A percentile compares a stretch with the other conserved stretches of the same genome.
Evolutionary conservation across 2,329 filamentous ascomycete genomes (phyloP).

Genomic region (Thielaviopsis populi): DNA sequence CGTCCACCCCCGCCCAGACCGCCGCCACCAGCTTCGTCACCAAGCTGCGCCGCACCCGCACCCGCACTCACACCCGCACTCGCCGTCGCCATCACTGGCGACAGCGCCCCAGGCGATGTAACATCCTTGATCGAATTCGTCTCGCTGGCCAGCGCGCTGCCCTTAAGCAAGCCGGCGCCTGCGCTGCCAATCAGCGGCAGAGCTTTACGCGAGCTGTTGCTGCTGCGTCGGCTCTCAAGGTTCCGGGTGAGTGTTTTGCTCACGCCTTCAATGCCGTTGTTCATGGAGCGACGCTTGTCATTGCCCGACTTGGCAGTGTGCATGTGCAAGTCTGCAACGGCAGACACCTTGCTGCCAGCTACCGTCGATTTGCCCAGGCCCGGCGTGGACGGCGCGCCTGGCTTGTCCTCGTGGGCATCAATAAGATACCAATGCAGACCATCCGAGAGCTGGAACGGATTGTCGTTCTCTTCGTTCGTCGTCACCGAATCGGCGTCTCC

Average conservation of each 20-base stretch:
- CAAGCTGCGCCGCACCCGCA: not conserved
- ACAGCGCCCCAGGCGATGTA: slow-evolving; percentile 22
- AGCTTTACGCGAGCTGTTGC: slow-evolving; percentile 69
- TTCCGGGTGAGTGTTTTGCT: slow-evolving; percentile 73
- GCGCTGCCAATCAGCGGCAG: slow-evolving; percentile 37
- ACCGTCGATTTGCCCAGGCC: slow-evolving; percentile 86
- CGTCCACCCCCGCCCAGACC: not conserved
- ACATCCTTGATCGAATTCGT: slow-evolving; percentile 42
- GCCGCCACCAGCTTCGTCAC: not conserved
- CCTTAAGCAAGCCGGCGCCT: slow-evolving; percentile 27
- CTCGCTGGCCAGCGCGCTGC: slow-evolving; percentile 40
- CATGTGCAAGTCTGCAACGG: slow-evolving; percentile 54
- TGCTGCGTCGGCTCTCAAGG: slow-evolving; percentile 80
- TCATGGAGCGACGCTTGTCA: slow-evolving; percentile 33
- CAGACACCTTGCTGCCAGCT: slow-evolving; percentile 73
- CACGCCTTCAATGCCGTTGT: slow-evolving; percentile 52
- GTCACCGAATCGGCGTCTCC: slow-evolving; percentile 37
- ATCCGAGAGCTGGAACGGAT: slow-evolving; percentile 91
- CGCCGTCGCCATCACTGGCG: slow-evolving; percentile 6
- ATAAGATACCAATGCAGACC: slow-evolving; percentile 92
- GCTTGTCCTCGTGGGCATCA: slow-evolving; percentile 84
- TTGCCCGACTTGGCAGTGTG: slow-evolving; percentile 23
- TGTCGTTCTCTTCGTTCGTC: slow-evolving; percentile 64
- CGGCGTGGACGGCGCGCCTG: slow-evolving; percentile 79
- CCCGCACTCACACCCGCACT: no score